Percentiles rank a stretch among this genome's conserved stretches.
Evolutionary conservation across 345 rosid species (phyloP).

Genomic region (Zanthoxylum bungeanum): DNA sequence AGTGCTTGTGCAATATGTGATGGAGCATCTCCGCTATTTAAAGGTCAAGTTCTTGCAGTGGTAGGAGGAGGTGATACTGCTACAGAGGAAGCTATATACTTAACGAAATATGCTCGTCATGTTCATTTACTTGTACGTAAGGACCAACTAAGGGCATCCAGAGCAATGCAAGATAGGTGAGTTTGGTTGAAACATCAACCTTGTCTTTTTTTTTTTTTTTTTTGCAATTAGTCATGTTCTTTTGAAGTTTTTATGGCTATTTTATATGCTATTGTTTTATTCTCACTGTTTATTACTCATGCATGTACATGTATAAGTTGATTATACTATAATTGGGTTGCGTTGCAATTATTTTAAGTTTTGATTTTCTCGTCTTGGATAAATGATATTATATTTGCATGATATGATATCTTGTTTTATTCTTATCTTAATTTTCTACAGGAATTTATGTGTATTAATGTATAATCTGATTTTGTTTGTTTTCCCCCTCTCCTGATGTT

Average conservation of each 20-base stretch:
- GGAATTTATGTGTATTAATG: background rate
- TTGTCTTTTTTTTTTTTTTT: background rate
- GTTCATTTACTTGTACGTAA: slow-evolving; percentile 94
- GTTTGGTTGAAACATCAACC: slow-evolving; percentile 13
- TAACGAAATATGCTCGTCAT: slow-evolving; percentile 93
- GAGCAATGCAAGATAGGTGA: slow-evolving; percentile 99
- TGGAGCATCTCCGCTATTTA: slow-evolving; percentile 95
- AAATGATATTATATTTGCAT: background rate
- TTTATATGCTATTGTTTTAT: background rate
- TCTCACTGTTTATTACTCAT: background rate
- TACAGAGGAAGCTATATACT: slow-evolving; percentile 91
- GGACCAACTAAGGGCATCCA: slow-evolving; percentile 87
- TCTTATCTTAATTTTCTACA: background rate
- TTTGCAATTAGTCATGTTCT: too few relatives aligned
- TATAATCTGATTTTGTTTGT: background rate
- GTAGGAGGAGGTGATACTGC: slow-evolving; percentile 99
- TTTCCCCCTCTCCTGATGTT: background rate
- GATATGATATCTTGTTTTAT: background rate
- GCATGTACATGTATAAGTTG: background rate
- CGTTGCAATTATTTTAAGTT: too few relatives aligned
- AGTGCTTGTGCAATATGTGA: slow-evolving; percentile 99
- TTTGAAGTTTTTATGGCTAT: background rate
- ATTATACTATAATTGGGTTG: too few relatives aligned
- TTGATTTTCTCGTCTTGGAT: background rate
- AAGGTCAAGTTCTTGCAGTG: slow-evolving; percentile 93